A percentile compares a stretch with the other conserved stretches of the same genome.
phyloP scores from a whole-genome alignment of 305 asterid species.

The Fraxinus angustifolia region DNA sequence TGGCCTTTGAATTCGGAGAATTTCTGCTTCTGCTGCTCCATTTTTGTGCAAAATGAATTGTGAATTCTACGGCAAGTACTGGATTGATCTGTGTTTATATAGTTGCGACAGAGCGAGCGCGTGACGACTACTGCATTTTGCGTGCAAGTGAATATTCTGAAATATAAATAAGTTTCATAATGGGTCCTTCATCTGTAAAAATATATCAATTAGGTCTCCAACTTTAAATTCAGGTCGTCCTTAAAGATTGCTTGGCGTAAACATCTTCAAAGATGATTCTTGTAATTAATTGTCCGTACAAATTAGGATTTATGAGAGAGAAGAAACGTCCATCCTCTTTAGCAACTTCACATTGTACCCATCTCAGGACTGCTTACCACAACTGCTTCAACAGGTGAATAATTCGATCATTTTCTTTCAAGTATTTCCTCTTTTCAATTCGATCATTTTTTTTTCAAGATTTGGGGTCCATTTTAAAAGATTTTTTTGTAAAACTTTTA shows the following conservation, averaged over 20 bases:
- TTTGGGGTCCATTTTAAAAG: too few species aligned
- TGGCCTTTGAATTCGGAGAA: constrained; percentile 63
- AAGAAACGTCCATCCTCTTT: constrained; percentile 42
- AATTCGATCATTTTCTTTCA: constrained; percentile 9
- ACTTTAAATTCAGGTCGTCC: background rate
- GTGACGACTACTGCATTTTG: background rate
- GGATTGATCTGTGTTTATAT: background rate
- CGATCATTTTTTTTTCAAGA: too few species aligned
- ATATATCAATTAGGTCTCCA: background rate
- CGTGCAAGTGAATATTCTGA: background rate
- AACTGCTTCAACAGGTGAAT: constrained; percentile 73
- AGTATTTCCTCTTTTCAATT: background rate
- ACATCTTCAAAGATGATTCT: constrained; percentile 1
- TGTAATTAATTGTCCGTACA: background rate
- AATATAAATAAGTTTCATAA: background rate
- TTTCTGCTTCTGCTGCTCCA: constrained; percentile 43
- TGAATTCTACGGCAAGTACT: background rate
- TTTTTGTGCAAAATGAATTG: constrained; percentile 12
- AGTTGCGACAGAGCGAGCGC: background rate
- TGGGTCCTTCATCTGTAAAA: background rate
- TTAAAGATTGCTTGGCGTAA: background rate
- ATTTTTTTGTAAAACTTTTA: too few species aligned
- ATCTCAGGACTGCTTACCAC: constrained; percentile 69
- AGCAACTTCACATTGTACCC: constrained; percentile 75
- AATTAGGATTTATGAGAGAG: constrained; percentile 55